Conservation (phyloP, 495 filamentous ascomycete species). For the Trichoderma gamsii region DNA sequence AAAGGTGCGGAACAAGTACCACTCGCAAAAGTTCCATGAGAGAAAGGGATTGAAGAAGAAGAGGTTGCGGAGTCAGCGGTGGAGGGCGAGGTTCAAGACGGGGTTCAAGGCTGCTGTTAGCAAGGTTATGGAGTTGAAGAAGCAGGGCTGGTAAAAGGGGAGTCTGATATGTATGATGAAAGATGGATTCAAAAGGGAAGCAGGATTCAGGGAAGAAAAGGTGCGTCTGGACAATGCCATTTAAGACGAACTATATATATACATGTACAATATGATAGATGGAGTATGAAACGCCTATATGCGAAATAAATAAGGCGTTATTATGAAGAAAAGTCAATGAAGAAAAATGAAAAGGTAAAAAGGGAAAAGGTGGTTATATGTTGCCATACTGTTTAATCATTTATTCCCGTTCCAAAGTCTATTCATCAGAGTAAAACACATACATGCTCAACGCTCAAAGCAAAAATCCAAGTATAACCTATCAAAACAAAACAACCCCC, state of each 20-base stretch:
- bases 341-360: neutral
- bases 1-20: conserved; percentile 43
- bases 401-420: neutral
- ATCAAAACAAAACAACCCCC: neutral
- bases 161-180: neutral
- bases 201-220: neutral
- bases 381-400: too few relatives aligned
- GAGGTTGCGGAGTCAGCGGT: conserved; percentile 59
- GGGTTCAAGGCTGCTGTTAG: conserved; percentile 55
- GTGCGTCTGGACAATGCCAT: neutral
- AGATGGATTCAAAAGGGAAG: neutral
- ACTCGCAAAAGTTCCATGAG: conserved; percentile 61
- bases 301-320: neutral
- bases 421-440: neutral
- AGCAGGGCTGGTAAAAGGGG: conserved; percentile 62
- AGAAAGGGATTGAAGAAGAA: conserved; percentile 67
- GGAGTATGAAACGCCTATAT: neutral
- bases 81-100: conserved; percentile 56
- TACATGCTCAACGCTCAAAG: conserved; percentile 1
- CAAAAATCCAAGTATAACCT: neutral
- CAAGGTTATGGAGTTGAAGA: conserved; percentile 59
- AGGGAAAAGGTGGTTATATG: too few relatives aligned
- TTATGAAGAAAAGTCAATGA: neutral
- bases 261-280: conserved; percentile 11
- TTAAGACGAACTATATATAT: neutral